Evolutionary conservation across 2,329 filamentous ascomycete species (phyloP).

Genomic region (Penicillium nordicum): DNA sequence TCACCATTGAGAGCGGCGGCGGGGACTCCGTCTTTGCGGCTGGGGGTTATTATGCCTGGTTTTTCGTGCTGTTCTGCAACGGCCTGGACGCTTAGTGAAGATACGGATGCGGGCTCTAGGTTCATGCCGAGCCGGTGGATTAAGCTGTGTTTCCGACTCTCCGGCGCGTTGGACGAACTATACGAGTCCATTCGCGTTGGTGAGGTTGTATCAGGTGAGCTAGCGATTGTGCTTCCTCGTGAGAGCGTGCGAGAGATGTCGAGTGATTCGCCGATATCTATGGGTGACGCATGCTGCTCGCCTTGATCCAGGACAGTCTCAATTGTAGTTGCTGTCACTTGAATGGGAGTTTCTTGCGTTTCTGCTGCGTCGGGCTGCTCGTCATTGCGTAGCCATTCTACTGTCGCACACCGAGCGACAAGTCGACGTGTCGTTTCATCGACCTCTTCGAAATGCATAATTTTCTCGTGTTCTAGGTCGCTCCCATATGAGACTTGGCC

Average conservation of each 20-base stretch:
- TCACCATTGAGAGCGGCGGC: conserved; percentile 19
- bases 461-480: conserved; percentile 43
- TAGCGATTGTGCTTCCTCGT: conserved; percentile 27
- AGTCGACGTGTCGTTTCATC: conserved; percentile 50
- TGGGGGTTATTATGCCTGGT: conserved; percentile 77
- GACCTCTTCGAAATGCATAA: conserved; percentile 49
- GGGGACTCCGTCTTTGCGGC: conserved; percentile 49
- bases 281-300: conserved; percentile 15
- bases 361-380: conserved; percentile 22
- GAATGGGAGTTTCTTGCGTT: conserved; percentile 11
- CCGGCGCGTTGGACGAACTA: conserved; percentile 18
- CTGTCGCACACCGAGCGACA: conserved; percentile 45
- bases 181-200: conserved; percentile 34
- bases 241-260: conserved; percentile 40
- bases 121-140: conserved; percentile 61
- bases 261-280: conserved; percentile 22
- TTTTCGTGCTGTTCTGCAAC: conserved; percentile 78
- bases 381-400: conserved; percentile 44
- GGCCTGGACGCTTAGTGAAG: conserved; percentile 71
- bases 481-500: conserved; percentile 64
- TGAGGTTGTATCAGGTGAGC: conserved; percentile 49
- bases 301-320: conserved; percentile 19
- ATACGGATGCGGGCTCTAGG: conserved; percentile 65
- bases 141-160: conserved; percentile 21
- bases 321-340: conserved; percentile 15